Base-by-base conservation (phyloP, 805 yeast species). In the Dipodascopsis tothii region DNA sequence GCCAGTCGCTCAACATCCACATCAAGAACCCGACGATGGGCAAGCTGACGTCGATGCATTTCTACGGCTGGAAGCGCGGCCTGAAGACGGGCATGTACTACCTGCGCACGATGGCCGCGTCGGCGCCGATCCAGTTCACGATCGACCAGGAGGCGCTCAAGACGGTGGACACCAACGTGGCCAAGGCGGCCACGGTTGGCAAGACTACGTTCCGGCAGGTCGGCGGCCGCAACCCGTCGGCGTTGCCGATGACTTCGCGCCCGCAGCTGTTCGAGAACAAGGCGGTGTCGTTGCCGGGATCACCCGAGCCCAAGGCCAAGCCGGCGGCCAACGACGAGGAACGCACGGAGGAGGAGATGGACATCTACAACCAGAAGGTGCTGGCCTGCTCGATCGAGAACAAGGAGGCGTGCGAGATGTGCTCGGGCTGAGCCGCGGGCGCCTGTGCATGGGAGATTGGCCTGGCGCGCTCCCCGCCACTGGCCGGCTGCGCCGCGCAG, bases 41-140 rank as follows among this genome's bases (percentile, higher is more conserved):
- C 58, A 92, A 92, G 66, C 74, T 92, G 61, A 92, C 97, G 4
- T 79, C 92, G 53, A 92, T 92, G 96, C 98, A 92, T 66, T 92
- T 92, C 73, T 90, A 92, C 62, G 97, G 96, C 38, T 92, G 98
- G 98, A 84, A 84, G 72, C 86, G 84, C 71, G 98, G 98, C 49
- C 75, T 92, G 63, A 92, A 92, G 75, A 92, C 98, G 3, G 98
- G 98, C 60, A 90, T 92, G 94, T 92, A 92, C 73, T 92, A 92
- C 68, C 72, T 92, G 65, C 81, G 97, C 68, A 90, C 97, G 7
- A 94, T 85, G 73, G 96, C 97, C 48, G 98, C 98, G 18, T 77
- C 95, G 35, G 84, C 95, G 40, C 96, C 98, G 38, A 92, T 92
- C 61, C 94, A 90, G 70, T 90, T 87, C 66, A 83, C 92, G 16